Percentiles rank a stretch among this genome's conserved stretches.
These are phyloP conservation scores for Cladosporium sp. DNA, from an alignment of 2,329 filamentous ascomycete species.

Conservation along the genomic window DNA sequence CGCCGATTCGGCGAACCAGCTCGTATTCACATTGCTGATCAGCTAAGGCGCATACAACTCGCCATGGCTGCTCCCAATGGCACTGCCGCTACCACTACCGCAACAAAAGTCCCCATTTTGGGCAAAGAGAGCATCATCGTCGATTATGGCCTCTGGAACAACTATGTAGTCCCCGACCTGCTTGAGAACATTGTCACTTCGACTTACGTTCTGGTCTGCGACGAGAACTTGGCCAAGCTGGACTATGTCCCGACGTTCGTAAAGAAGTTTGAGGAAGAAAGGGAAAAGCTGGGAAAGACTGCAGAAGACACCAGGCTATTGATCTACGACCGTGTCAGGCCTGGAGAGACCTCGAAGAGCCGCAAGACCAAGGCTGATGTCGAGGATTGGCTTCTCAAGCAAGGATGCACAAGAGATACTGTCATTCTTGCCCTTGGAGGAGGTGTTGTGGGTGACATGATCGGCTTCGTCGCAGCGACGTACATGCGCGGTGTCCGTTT, in stretches of 20 bases:
- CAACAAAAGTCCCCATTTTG: conserved; percentile 71
- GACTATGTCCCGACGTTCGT: conserved; percentile 74
- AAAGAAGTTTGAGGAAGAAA: conserved; percentile 53
- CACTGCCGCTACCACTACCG: conserved; percentile 18
- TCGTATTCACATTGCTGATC: conserved; percentile 25
- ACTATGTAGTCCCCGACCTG: conserved; percentile 76
- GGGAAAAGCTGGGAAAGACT: conserved; percentile 36
- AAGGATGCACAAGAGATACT: conserved; percentile 91
- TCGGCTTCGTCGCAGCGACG: conserved; percentile 93
- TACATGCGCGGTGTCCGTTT: conserved; percentile 98
- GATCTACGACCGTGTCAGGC: conserved; percentile 80
- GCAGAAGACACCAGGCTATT: conserved; percentile 63
- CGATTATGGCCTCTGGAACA: conserved; percentile 84
- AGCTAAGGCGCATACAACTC: conserved; percentile 18
- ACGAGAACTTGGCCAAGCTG: conserved; percentile 79
- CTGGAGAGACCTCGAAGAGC: conserved; percentile 90
- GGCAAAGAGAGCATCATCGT: conserved; percentile 88
- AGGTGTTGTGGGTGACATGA: conserved; percentile 96
- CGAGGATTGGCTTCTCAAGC: conserved; percentile 92
- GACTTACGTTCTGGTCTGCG: conserved; percentile 94
- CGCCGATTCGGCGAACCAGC: conserved; percentile 22
- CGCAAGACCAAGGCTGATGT: conserved; percentile 91
- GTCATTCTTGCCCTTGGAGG: conserved; percentile 92
- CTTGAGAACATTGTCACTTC: conserved; percentile 73
- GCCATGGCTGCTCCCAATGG: conserved; percentile 22